Evolutionary conservation across 257 asterid genomes (phyloP).

Genomic region (Petunia secreta): DNA sequence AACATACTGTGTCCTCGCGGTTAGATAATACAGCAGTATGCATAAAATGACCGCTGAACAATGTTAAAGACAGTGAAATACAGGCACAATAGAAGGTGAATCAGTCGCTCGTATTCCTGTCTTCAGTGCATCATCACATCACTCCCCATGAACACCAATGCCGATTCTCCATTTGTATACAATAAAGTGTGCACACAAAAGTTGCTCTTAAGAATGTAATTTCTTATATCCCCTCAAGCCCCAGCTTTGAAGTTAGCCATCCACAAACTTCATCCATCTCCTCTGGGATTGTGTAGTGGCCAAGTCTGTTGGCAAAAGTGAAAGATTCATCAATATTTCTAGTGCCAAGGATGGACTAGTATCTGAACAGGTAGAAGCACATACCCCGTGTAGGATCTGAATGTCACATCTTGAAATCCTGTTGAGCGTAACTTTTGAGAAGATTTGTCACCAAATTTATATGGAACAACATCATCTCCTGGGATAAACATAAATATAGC

Average conservation of each 20-base stretch:
- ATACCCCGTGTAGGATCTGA: conserved; percentile 66
- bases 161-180: conserved; percentile 12
- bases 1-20: background rate
- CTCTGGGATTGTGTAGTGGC: conserved; percentile 79
- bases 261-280: conserved; percentile 78
- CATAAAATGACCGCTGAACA: conserved; percentile 8
- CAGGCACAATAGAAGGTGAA: background rate
- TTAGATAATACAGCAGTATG: background rate
- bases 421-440: conserved; percentile 51
- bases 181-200: background rate
- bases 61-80: background rate
- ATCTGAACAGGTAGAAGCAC: conserved; percentile 22
- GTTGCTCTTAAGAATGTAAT: conserved; percentile 24
- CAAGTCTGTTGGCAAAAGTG: conserved; percentile 55
- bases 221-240: conserved; percentile 56
- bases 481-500: conserved; percentile 39
- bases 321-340: background rate
- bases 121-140: background rate
- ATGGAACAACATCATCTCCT: conserved; percentile 78
- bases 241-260: conserved; percentile 70
- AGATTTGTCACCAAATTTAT: conserved; percentile 70
- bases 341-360: background rate
- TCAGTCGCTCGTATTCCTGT: background rate
- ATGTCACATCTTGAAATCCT: conserved; percentile 63
- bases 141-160: background rate